Percentiles rank a stretch among this genome's conserved stretches.
phyloP scores from a whole-genome alignment of 1,284 basidiomycete genomes.

The Marasmius fiardii region DNA sequence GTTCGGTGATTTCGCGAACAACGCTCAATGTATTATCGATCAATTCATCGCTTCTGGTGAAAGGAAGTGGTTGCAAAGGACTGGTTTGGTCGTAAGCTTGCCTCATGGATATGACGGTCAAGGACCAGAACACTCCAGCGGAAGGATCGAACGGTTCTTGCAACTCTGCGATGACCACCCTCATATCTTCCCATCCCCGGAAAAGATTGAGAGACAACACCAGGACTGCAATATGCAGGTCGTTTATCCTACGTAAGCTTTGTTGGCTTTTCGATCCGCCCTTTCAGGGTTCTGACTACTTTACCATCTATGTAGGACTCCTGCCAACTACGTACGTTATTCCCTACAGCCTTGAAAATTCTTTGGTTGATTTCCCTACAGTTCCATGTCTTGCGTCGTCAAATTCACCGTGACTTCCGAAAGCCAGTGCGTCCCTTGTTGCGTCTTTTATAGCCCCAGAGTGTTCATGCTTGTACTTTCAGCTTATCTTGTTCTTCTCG shows the following conservation, averaged over 20 bases:
- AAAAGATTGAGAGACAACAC: constrained; percentile 93
- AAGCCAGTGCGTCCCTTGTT: constrained; percentile 65
- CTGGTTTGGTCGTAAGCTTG: constrained; percentile 88
- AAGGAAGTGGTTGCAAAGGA: constrained; percentile 97
- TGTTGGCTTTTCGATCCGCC: constrained; percentile 1
- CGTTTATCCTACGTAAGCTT: constrained; percentile 84
- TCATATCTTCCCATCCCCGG: constrained; percentile 81
- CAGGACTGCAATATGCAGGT: constrained; percentile 99
- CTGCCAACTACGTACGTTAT: constrained; percentile 79
- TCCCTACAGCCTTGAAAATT: background rate
- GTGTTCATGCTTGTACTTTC: constrained; percentile 4
- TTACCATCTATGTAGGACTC: constrained; percentile 51
- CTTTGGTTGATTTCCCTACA: constrained; percentile 24
- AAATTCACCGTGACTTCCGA: constrained; percentile 95
- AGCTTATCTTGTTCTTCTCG: constrained; percentile 95
- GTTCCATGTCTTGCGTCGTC: constrained; percentile 95
- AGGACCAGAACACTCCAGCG: constrained; percentile 98
- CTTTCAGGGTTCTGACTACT: constrained; percentile 9
- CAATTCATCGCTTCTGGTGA: constrained; percentile 99
- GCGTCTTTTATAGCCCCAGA: background rate
- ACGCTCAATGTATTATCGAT: constrained; percentile 97
- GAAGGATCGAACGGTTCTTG: constrained; percentile 94
- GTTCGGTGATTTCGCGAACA: constrained; percentile 98
- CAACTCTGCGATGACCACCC: constrained; percentile 99
- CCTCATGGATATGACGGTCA: constrained; percentile 99